These are phyloP conservation scores for Carallia pectinifolia DNA, from an alignment of 345 rosid species.

Conservation along the genomic window DNA sequence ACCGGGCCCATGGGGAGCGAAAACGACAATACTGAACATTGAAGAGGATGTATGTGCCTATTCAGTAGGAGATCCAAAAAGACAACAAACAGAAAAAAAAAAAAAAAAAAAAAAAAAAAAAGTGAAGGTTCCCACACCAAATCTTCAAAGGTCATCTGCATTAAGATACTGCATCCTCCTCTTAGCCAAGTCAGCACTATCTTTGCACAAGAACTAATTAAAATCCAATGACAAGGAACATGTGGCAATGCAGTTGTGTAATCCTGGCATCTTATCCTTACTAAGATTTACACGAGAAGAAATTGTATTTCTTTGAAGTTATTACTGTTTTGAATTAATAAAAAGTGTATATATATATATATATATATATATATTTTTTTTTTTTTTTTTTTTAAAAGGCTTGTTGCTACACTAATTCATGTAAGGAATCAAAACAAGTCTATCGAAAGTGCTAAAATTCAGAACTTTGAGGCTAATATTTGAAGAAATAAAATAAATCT, in stretches of 20 bases:
- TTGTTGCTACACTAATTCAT: neutral
- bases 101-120: slow-evolving; percentile 6
- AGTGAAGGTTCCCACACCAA: slow-evolving; percentile 20
- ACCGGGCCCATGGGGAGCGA: slow-evolving; percentile 51
- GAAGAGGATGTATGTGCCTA: slow-evolving; percentile 58
- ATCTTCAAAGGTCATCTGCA: slow-evolving; percentile 19
- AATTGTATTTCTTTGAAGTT: neutral
- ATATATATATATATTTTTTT: too few relatives aligned
- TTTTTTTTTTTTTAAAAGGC: neutral
- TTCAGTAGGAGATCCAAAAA: slow-evolving; percentile 41
- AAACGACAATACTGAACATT: slow-evolving; percentile 30
- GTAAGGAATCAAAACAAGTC: neutral
- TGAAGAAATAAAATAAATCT: too few relatives aligned
- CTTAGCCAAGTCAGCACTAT: slow-evolving; percentile 29
- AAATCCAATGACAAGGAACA: slow-evolving; percentile 7
- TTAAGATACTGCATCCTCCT: slow-evolving; percentile 21
- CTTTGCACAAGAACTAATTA: slow-evolving; percentile 32
- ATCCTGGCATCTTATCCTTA: neutral
- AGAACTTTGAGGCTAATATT: neutral
- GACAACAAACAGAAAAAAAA: neutral
- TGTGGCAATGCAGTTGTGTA: neutral
- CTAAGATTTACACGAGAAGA: neutral
- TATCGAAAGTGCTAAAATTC: neutral
- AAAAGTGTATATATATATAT: neutral
- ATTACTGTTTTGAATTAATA: neutral